Evolutionary conservation across 2,329 filamentous ascomycete genomes (phyloP).

Genomic region (Clonostachys chloroleuca): DNA sequence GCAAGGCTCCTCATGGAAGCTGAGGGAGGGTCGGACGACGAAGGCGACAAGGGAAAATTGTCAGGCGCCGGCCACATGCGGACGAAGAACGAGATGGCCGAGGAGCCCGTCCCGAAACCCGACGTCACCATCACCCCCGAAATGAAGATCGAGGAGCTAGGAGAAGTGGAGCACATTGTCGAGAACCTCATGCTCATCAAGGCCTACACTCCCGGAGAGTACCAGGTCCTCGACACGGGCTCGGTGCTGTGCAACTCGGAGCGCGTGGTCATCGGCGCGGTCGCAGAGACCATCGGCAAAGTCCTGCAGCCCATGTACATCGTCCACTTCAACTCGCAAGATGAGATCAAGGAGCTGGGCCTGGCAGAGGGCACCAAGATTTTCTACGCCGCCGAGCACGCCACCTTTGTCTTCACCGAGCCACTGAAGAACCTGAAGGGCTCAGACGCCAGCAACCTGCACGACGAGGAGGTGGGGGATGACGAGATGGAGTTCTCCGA

Average conservation of each 20-base stretch:
- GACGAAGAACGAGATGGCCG: conserved; percentile 75
- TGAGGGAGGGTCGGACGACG: conserved; percentile 76
- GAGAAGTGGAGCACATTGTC: conserved; percentile 71
- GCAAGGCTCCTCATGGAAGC: conserved; percentile 81
- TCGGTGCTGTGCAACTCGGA: conserved; percentile 79
- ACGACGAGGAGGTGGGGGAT: conserved; percentile 84
- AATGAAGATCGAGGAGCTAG: conserved; percentile 73
- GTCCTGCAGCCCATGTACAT: conserved; percentile 85
- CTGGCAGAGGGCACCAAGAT: conserved; percentile 67
- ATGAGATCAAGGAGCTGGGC: conserved; percentile 63
- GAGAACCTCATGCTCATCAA: conserved; percentile 76
- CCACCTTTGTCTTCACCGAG: conserved; percentile 82
- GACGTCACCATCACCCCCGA: conserved; percentile 73
- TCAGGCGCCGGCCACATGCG: conserved; percentile 43
- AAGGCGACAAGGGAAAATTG: conserved; percentile 47
- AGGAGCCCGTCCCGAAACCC: conserved; percentile 66
- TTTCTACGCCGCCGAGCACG: conserved; percentile 76
- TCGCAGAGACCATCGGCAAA: conserved; percentile 82
- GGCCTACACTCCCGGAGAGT: conserved; percentile 74
- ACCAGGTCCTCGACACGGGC: conserved; percentile 78
- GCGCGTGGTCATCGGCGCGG: conserved; percentile 70
- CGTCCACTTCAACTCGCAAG: conserved; percentile 65
- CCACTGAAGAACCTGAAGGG: conserved; percentile 76
- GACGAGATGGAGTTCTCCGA: conserved; percentile 96
- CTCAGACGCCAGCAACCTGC: conserved; percentile 89